Evolutionary conservation across 2,329 filamentous ascomycete genomes (phyloP).

Genomic region (Macrophomina pseudophaseolina): DNA sequence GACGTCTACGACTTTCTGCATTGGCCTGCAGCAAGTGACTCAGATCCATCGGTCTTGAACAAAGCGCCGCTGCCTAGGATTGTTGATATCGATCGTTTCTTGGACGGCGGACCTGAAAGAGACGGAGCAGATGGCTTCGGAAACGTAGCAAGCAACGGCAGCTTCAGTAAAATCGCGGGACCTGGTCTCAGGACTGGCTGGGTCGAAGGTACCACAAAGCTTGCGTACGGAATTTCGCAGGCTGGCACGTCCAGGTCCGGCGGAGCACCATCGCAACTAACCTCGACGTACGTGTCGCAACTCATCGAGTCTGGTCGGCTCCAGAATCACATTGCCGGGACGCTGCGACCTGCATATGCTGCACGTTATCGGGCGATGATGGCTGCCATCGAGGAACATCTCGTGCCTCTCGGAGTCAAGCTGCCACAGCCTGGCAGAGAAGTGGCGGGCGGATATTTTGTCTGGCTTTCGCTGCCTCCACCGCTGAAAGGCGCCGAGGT

Average conservation of each 20-base stretch:
- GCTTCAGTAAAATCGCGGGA: conserved; percentile 85
- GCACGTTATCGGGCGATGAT: conserved; percentile 61
- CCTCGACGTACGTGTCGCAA: conserved; percentile 61
- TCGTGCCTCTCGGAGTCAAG: conserved; percentile 68
- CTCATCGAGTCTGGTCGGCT: conserved; percentile 59
- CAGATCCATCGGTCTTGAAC: conserved; percentile 36
- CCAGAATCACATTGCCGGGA: conserved; percentile 58
- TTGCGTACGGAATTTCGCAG: conserved; percentile 65
- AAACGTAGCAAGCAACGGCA: conserved; percentile 82
- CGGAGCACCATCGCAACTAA: conserved; percentile 64
- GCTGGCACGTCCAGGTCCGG: conserved; percentile 65
- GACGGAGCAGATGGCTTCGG: conserved; percentile 68
- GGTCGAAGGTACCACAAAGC: conserved; percentile 72
- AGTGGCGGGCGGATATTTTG: conserved; percentile 80
- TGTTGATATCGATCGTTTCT: conserved; percentile 74
- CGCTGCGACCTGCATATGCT: conserved; percentile 62
- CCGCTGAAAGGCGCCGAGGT: conserved; percentile 60
- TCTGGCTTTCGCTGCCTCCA: conserved; percentile 74
- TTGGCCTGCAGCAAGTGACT: conserved; percentile 62
- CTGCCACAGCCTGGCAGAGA: conserved; percentile 49
- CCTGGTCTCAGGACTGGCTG: conserved; percentile 88
- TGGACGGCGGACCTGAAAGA: conserved; percentile 62
- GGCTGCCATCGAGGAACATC: conserved; percentile 61
- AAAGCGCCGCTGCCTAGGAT: conserved; percentile 69
- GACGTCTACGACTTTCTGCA: conserved; percentile 95